Base-by-base conservation (phyloP, 805 yeast genomes). In the Wickerhamomyces tratensis region DNA sequence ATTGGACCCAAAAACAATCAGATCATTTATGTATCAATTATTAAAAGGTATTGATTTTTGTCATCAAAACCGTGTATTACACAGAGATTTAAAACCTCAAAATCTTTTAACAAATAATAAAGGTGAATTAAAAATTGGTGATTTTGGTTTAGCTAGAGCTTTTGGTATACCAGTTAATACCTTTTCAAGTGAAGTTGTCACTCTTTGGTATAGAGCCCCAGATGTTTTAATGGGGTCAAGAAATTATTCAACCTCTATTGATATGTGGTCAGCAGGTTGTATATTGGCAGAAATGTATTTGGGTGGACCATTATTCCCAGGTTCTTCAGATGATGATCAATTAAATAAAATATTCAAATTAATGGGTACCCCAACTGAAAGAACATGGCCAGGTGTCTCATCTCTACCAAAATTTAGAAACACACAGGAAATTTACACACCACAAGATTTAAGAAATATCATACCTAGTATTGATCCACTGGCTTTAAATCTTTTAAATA, bases 211-310 rank as follows among this genome's bases (percentile, higher is more conserved):
- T 64, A 76, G 98, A 49, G 96, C 98, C 0, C 98, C 98, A 0
- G 98, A 91, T 59, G 98, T 93, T 30, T 68, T 93, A 41, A 72
- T 93, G 57, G 98, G 98, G 3, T 87, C 96, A 4, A 78, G 96
- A 53, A 91, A 94, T 43, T 93, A 93, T 64, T 85, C 96, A 38
- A 93, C 98, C 0, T 89, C 96, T 8, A 94, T 93, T 46, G 98
- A 93, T 60, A 86, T 93, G 67, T 93, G 98, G 98, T 87, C 96
- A 14, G 94, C 96, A 13, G 98, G 98, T 13, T 93, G 98, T 65
- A 93, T 93, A 42, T 76, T 93, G 61, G 98, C 97, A 4, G 98
- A 93, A 59, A 91, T 93, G 98, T 83, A 93, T 57, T 86, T 96
- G n/a, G 96, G 98, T 31, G 82, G 91, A 56, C 98, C 98, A 1